Base-by-base conservation (phyloP, 345 rosid genomes). In the Eucalyptus erythrocorys region DNA sequence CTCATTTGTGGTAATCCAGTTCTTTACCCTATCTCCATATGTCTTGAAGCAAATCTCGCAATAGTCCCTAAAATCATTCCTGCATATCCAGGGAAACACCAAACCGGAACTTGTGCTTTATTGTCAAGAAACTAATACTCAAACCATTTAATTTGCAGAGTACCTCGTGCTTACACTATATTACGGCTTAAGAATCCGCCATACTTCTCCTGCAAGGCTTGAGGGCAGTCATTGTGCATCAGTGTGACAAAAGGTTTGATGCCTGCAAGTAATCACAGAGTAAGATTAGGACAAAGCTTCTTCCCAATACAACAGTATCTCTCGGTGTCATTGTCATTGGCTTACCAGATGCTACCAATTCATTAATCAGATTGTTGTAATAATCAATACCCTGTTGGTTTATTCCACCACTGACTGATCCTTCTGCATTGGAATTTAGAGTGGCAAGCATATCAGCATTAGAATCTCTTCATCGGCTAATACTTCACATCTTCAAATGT, bases 151-250 rank as follows among this genome's bases (percentile, higher is more conserved):
- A n/a, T n/a, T n/a, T n/a, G n/a, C n/a, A n/a, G n/a, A n/a, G n/a
- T n/a, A n/a, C n/a, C n/a, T n/a, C n/a, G n/a, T n/a, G n/a, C n/a
- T n/a, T n/a, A n/a, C n/a, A n/a, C n/a, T n/a, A n/a, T n/a, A n/a
- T n/a, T n/a, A n/a, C n/a, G n/a, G n/a, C n/a, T n/a, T n/a, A 94
- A 89, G 89, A 93, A 90, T 43, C 95, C 94, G 21, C 91, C 92
- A 45, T 93, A 91, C 76, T 91, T 91, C n/a, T 91, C 91, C 66
- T 91, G 91, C 87, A 93, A 87, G 57, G 88, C 86, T 87, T 91
- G 92, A 17, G 95, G 94, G 24, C 17, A 90, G n/a, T n/a, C n/a
- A n/a, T n/a, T n/a, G n/a, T n/a, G n/a, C n/a, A n/a, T n/a, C n/a
- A n/a, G n/a, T n/a, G n/a, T n/a, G n/a, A n/a, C n/a, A n/a, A n/a